A percentile compares a stretch with the other conserved stretches of the same genome.
Evolutionary conservation across 345 rosid species (phyloP).

Genomic region (Camelina laxa): DNA sequence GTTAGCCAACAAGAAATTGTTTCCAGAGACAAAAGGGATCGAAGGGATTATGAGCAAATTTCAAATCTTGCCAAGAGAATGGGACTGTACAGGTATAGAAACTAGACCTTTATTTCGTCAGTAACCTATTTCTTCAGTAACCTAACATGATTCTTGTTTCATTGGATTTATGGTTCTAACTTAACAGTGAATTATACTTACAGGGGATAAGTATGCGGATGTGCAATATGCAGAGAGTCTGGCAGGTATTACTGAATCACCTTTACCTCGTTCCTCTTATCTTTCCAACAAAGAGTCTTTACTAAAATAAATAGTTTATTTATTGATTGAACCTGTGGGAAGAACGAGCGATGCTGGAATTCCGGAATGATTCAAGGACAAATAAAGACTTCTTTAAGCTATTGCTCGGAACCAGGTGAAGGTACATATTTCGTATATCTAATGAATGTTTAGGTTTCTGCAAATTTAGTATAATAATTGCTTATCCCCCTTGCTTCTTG

Average conservation of each 20-base stretch:
- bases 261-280: not conserved
- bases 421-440: conserved; percentile 53
- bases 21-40: no score
- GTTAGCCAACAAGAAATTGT: no score
- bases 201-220: no score
- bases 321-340: conserved; percentile 68
- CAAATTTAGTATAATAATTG: not conserved
- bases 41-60: no score
- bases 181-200: conserved; percentile 50
- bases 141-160: no score
- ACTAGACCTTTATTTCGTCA: no score
- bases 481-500: conserved; percentile 18
- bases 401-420: conserved; percentile 99
- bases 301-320: conserved; percentile 29
- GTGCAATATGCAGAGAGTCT: conserved; percentile 93
- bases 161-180: no score
- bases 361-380: conserved; percentile 71
- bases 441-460: conserved; percentile 16
- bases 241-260: conserved; percentile 61
- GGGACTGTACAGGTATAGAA: no score
- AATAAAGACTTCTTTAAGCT: conserved; percentile 56
- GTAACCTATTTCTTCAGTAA: no score
- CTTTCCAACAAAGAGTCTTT: not conserved
- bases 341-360: conserved; percentile 71
- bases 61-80: no score